These are phyloP conservation scores for Ilex aquifolium DNA, from an alignment of 257 asterid genomes.

Conservation along the genomic window DNA sequence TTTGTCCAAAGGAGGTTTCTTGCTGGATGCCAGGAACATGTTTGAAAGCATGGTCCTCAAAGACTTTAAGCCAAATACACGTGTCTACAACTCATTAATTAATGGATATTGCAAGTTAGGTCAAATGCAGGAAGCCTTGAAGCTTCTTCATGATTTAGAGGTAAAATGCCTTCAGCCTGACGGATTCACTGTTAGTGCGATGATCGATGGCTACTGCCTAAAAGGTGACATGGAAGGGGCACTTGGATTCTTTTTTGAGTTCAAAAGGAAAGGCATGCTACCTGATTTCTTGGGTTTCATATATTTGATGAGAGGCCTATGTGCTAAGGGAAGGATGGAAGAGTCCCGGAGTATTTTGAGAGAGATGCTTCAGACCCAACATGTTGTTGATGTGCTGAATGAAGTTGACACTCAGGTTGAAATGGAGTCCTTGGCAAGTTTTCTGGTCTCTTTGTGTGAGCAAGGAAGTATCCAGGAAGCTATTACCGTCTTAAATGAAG, in stretches of 20 bases:
- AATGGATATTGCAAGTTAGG: constrained; percentile 64
- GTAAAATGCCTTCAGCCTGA: constrained; percentile 48
- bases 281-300: constrained; percentile 85
- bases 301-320: constrained; percentile 64
- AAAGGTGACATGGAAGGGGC: constrained; percentile 92
- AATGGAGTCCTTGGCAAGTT: constrained; percentile 52
- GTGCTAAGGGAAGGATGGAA: constrained; percentile 94
- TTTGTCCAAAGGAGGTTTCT: constrained; percentile 62
- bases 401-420: constrained; percentile 44
- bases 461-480: constrained; percentile 76
- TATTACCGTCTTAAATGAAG: constrained; percentile 64
- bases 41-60: constrained; percentile 55
- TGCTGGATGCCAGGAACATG: constrained; percentile 56
- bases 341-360: constrained; percentile 71
- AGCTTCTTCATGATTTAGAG: constrained; percentile 59
- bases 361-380: constrained; percentile 65
- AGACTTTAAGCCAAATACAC: constrained; percentile 46
- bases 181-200: constrained; percentile 67
- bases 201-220: constrained; percentile 65
- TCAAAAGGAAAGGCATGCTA: constrained; percentile 37
- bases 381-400: constrained; percentile 45
- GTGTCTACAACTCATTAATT: constrained; percentile 69
- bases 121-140: constrained; percentile 51
- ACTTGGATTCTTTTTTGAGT: constrained; percentile 51
- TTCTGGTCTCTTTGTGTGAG: constrained; percentile 63